Base-by-base conservation (phyloP, 768 basidiomycete genomes). In the Leccinum obscurum region DNA sequence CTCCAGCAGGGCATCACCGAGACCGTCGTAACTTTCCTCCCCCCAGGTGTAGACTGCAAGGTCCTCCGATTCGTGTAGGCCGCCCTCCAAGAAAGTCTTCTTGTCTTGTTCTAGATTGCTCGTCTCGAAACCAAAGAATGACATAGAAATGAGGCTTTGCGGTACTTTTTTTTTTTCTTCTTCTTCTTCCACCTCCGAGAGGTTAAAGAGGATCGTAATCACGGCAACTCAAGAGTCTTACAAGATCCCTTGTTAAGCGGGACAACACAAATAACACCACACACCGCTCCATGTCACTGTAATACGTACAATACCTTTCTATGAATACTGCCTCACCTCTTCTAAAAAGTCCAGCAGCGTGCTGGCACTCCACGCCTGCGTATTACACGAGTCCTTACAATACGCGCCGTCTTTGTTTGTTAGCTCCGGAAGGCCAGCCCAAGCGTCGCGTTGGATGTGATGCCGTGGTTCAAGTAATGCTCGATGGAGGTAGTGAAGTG, bases 361-460 rank as follows among this genome's bases (percentile, higher is more conserved):
- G 73, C 92, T 94, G 51, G 93, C 86, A 68, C 92, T 94, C 97
- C 96, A 98, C 4, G 96, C 97, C 71, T 98, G 97, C 28, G 97
- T 95, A 51, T 83, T 79, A 71, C 96, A 98, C 51, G 93, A 94
- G 74, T 98, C 95, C 55, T 74, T 73, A 71, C 96, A 98, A 75
- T 85, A 86, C 41, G 78, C 77, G 11, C 95, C 96, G 62, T 94
- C 83, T 70, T 84, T 84, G 73, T 96, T 95, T 60, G 93, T 95
- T 63, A 94, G 76, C 74, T 98, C 97, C 0, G 97, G 97, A 24
- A 99, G 77, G 26, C 97, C 97, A 56, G 89, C 86, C 97, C 97
- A 99, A 17, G 88, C 79, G 68, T 97, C 93, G 37, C 77, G 81
- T 64, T 84, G 79, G 62, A 99, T 88, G 71, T 97, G 84, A 15